Evolutionary conservation across 345 rosid genomes (phyloP).

Genomic region (Geranium rotundifolium): DNA sequence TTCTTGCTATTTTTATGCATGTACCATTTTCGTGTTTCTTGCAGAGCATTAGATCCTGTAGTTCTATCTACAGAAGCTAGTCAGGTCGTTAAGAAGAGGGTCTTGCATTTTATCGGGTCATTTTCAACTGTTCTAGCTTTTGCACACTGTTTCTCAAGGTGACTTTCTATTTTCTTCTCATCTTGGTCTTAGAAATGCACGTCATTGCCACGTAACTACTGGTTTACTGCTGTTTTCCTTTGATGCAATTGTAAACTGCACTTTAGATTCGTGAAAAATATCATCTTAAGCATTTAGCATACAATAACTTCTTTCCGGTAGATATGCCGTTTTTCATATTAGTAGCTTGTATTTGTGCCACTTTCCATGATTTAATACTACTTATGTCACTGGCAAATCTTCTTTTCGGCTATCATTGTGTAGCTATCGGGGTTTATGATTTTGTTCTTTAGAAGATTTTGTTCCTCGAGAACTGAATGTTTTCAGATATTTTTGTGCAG

Average conservation of each 20-base stretch:
- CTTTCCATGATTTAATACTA: neutral
- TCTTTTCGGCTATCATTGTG: neutral
- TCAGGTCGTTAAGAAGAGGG: conserved; percentile 75
- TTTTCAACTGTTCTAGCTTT: conserved; percentile 73
- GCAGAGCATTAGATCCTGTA: conserved; percentile 75
- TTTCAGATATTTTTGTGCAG: conserved; percentile 23
- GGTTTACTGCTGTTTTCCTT: neutral
- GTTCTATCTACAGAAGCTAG: conserved; percentile 64
- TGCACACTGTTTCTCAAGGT: conserved; percentile 84
- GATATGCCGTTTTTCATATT: too few relatives aligned
- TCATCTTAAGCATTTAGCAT: too few relatives aligned
- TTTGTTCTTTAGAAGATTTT: neutral
- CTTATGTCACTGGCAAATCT: neutral
- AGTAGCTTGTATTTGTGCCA: neutral
- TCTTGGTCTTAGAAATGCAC: neutral
- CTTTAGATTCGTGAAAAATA: too few relatives aligned
- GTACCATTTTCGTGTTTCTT: conserved; percentile 5
- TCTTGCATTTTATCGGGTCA: conserved; percentile 58
- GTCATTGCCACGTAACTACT: conserved; percentile 1
- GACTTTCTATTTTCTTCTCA: conserved; percentile 12
- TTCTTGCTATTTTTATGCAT: neutral
- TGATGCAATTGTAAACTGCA: too few relatives aligned
- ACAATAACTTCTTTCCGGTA: too few relatives aligned
- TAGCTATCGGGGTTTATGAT: neutral
- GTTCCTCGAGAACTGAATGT: neutral